Percentiles rank a stretch among this genome's conserved stretches.
These are phyloP conservation scores for Taphrina confusa DNA, from an alignment of 1,139 yeast species.

Conservation along the genomic window DNA sequence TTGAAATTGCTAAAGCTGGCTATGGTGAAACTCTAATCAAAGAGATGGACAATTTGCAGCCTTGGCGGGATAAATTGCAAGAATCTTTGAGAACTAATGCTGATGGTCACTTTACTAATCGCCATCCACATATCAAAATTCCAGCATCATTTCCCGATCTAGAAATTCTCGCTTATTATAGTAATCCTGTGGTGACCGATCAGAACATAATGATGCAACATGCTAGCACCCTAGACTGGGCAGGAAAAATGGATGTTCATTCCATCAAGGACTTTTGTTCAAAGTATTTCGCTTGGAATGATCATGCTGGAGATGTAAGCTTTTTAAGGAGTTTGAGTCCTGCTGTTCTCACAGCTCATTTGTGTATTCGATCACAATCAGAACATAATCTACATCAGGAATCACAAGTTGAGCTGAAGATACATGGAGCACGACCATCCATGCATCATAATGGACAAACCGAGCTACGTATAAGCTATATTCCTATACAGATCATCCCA, in stretches of 20 bases:
- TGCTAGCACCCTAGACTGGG: constrained; percentile 22
- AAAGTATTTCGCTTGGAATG: constrained; percentile 13
- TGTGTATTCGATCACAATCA: neutral
- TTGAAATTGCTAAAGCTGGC: constrained; percentile 19
- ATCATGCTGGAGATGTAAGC: constrained; percentile 12
- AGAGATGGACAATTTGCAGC: neutral
- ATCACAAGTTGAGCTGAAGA: neutral
- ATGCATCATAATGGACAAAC: neutral
- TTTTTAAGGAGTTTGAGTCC: constrained; percentile 31
- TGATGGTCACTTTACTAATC: constrained; percentile 27
- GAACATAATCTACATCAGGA: neutral
- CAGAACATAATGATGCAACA: neutral
- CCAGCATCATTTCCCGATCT: constrained; percentile 37
- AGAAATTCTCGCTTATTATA: constrained; percentile 32
- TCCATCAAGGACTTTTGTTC: neutral
- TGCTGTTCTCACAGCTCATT: constrained; percentile 3
- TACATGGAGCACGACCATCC: neutral
- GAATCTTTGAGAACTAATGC: constrained; percentile 33
- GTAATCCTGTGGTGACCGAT: constrained; percentile 36
- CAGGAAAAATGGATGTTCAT: neutral
- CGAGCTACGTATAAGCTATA: neutral
- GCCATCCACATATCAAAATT: constrained; percentile 35
- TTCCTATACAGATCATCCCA: neutral
- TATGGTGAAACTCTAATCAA: constrained; percentile 8
- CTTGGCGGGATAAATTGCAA: constrained; percentile 38